phyloP scores from a whole-genome alignment of 2,329 filamentous ascomycete species.

The Pestalotiopsis fici region DNA sequence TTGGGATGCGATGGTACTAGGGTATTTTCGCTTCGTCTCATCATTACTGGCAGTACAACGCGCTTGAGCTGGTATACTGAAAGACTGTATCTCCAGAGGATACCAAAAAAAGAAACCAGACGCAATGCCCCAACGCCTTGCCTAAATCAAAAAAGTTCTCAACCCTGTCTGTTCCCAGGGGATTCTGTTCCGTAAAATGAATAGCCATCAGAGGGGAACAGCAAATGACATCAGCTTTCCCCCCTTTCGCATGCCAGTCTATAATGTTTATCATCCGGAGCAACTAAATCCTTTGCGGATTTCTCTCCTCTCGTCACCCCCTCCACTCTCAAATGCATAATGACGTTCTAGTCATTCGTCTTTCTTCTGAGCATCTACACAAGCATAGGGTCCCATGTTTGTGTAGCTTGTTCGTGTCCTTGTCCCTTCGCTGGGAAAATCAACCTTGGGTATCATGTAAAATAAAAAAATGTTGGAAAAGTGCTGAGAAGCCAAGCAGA shows the following conservation, averaged over 20 bases:
- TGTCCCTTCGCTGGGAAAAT: background rate
- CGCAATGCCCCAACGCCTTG: background rate
- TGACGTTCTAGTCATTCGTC: background rate
- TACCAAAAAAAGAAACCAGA: background rate
- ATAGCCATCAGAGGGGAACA: background rate
- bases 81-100: background rate
- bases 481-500: background rate
- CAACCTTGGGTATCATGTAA: slow-evolving; percentile 3
- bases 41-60: background rate
- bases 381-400: background rate
- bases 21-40: background rate
- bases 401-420: background rate
- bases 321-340: background rate
- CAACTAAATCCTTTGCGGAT: background rate
- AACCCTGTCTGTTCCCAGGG: background rate
- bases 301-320: background rate
- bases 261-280: background rate
- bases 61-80: background rate
- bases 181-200: background rate
- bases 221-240: background rate
- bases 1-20: background rate
- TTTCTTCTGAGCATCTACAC: background rate
- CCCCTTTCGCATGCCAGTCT: background rate
- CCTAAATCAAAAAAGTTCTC: background rate
- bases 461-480: background rate